A percentile compares a stretch with the other conserved stretches of the same genome.
These are phyloP conservation scores for Psidium guajava DNA, from an alignment of 345 rosid genomes.

Conservation along the genomic window DNA sequence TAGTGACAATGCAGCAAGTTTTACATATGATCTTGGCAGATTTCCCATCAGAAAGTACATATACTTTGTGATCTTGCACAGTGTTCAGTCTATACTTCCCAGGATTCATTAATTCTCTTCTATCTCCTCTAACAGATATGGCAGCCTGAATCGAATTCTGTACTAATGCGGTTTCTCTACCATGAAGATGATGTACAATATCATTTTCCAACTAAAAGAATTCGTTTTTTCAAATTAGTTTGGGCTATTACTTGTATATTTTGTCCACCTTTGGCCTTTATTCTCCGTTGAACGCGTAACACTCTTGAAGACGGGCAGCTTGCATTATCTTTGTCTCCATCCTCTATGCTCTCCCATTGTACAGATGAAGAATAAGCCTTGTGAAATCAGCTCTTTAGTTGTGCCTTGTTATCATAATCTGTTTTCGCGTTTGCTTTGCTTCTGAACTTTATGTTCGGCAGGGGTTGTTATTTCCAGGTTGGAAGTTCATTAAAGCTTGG, in stretches of 20 bases:
- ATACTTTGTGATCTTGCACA: background rate
- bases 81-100: background rate
- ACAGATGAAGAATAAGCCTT: background rate
- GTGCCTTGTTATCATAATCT: background rate
- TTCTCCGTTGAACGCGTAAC: background rate
- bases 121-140: background rate
- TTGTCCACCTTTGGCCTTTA: background rate
- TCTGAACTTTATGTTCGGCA: slow-evolving; percentile 26
- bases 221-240: background rate
- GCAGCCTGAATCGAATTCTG: background rate
- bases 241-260: background rate
- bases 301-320: background rate
- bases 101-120: background rate
- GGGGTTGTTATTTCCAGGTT: slow-evolving; percentile 91
- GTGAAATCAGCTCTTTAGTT: background rate
- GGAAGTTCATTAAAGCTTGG: slow-evolving; percentile 69
- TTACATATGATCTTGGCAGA: background rate
- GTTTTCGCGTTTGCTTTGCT: background rate
- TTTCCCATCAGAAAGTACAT: background rate
- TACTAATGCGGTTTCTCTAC: background rate
- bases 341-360: background rate
- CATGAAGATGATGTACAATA: background rate
- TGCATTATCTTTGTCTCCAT: background rate
- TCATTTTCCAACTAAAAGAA: background rate
- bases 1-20: background rate